phyloP scores from a whole-genome alignment of 345 rosid species.

The Gossypium turneri region DNA sequence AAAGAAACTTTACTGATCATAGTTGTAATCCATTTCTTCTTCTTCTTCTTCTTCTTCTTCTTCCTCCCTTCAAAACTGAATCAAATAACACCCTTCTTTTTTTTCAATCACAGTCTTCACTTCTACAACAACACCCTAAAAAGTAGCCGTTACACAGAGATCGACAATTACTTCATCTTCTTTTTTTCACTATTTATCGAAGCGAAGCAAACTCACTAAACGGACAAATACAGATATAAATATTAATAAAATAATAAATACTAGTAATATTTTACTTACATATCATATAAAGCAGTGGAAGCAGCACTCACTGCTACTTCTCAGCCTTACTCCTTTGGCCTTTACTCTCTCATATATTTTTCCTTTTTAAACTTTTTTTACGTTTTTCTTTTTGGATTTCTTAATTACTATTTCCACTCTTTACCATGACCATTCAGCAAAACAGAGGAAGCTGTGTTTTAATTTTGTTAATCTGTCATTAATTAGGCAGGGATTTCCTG shows the following conservation, averaged over 20 bases:
- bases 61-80: not conserved
- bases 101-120: not conserved
- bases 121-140: not conserved
- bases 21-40: constrained; percentile 11
- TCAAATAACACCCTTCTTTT: not conserved
- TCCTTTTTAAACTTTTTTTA: not conserved
- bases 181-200: not conserved
- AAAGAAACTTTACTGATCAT: constrained; percentile 2
- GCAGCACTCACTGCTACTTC: not conserved
- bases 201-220: not conserved
- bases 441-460: not conserved
- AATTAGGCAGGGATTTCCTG: not conserved
- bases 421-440: not conserved
- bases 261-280: not conserved
- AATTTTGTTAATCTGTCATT: not conserved
- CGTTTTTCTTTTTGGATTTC: not conserved
- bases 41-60: not conserved
- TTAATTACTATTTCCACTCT: not conserved
- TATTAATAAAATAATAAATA: not conserved
- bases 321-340: not conserved
- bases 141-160: constrained; percentile 20
- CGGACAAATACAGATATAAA: not conserved
- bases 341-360: not conserved
- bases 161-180: not conserved
- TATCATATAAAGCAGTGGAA: not conserved